These are phyloP conservation scores for Raffaelea deltoideospora DNA, from an alignment of 2,329 filamentous ascomycete species.

Conservation along the genomic window DNA sequence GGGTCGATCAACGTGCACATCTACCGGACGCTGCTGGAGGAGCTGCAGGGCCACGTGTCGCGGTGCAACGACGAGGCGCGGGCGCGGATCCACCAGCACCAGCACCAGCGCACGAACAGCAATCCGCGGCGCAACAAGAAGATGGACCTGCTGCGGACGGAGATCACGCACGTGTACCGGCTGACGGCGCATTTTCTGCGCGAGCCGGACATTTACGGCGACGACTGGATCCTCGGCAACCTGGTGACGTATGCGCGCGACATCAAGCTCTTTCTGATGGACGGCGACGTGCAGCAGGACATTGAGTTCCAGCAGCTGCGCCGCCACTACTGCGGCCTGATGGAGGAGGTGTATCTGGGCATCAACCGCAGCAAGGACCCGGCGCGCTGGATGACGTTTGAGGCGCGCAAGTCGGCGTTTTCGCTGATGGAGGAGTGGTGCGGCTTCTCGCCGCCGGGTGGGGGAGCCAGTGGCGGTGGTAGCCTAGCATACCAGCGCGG, in stretches of 20 bases:
- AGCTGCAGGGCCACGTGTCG: slow-evolving; percentile 71
- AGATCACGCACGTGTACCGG: slow-evolving; percentile 93
- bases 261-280: slow-evolving; percentile 84
- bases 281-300: slow-evolving; percentile 85
- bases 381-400: slow-evolving; percentile 92
- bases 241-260: slow-evolving; percentile 84
- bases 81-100: slow-evolving; percentile 71
- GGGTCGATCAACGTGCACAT: slow-evolving; percentile 92
- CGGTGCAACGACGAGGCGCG: slow-evolving; percentile 82
- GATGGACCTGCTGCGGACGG: slow-evolving; percentile 77
- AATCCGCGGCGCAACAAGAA: slow-evolving; percentile 67
- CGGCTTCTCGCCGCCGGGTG: slow-evolving; percentile 89
- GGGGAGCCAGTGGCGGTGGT: slow-evolving; percentile 71
- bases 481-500: slow-evolving; percentile 69
- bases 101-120: slow-evolving; percentile 74
- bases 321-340: slow-evolving; percentile 83
- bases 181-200: slow-evolving; percentile 81
- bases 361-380: slow-evolving; percentile 76
- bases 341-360: slow-evolving; percentile 85
- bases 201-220: slow-evolving; percentile 60
- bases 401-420: slow-evolving; percentile 88
- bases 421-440: slow-evolving; percentile 99
- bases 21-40: slow-evolving; percentile 80
- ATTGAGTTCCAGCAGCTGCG: slow-evolving; percentile 87
- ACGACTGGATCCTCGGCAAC: slow-evolving; percentile 83